A percentile compares a stretch with the other conserved stretches of the same genome.
Evolutionary conservation across 2,329 filamentous ascomycete species (phyloP).

Genomic region (Botrytis medusae): DNA sequence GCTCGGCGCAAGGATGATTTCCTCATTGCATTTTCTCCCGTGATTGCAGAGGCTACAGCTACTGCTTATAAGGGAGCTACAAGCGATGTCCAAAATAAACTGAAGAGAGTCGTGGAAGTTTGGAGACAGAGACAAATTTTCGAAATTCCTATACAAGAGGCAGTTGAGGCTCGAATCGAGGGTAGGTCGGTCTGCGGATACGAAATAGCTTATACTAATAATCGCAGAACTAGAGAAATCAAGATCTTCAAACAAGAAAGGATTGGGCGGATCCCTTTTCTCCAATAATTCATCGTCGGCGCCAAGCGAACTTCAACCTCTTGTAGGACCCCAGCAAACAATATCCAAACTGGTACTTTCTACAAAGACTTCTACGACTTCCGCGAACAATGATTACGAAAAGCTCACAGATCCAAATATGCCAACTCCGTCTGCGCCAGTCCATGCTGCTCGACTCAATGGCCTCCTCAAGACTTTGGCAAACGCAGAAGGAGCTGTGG

Average conservation of each 20-base stretch:
- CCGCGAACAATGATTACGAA: constrained; percentile 78
- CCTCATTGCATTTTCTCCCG: constrained; percentile 82
- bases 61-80: constrained; percentile 89
- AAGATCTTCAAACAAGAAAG: constrained; percentile 52
- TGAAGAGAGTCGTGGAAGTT: constrained; percentile 87
- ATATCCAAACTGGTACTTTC: constrained; percentile 71
- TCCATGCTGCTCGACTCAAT: constrained; percentile 86
- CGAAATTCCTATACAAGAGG: constrained; percentile 73
- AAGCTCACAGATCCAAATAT: constrained; percentile 74
- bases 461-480: constrained; percentile 87
- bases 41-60: constrained; percentile 87
- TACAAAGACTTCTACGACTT: constrained; percentile 64
- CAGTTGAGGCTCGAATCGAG: constrained; percentile 75
- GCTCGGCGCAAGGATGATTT: constrained; percentile 92
- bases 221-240: constrained; percentile 61
- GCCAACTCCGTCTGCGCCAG: constrained; percentile 74
- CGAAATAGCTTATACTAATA: constrained; percentile 20
- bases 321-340: constrained; percentile 73
- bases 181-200: constrained; percentile 52
- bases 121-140: constrained; percentile 90
- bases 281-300: constrained; percentile 56
- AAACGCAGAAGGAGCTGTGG: constrained; percentile 83
- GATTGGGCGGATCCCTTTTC: constrained; percentile 68
- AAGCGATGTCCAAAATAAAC: constrained; percentile 81
- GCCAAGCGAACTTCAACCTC: constrained; percentile 72